These are phyloP conservation scores for Thraustochytrium sp. DNA, from an alignment of 352 stramenopile species.

Conservation along the genomic window DNA sequence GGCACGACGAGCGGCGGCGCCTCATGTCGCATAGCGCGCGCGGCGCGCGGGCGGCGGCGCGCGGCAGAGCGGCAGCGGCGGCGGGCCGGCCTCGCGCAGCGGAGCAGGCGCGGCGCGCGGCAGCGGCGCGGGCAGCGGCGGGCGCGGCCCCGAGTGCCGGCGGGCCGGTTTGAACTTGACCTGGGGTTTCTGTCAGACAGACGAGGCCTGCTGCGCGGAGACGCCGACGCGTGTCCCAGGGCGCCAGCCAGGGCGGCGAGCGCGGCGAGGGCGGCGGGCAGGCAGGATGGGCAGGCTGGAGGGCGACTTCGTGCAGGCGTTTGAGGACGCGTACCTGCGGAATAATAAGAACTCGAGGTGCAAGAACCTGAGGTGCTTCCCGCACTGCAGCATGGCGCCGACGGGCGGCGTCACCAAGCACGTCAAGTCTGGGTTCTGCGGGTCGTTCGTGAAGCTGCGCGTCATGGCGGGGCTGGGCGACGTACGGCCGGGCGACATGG, in stretches of 20 bases:
- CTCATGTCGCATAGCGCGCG: too few relatives aligned
- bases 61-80: too few relatives aligned
- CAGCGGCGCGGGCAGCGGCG: too few relatives aligned
- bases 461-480: background rate
- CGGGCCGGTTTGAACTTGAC: too few relatives aligned
- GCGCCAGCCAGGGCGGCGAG: background rate
- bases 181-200: too few relatives aligned
- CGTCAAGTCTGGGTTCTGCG: conserved; percentile 26
- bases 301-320: background rate
- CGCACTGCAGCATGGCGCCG: conserved; percentile 23
- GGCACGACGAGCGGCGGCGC: too few relatives aligned
- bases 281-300: background rate
- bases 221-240: background rate
- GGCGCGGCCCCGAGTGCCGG: too few relatives aligned
- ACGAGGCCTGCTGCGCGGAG: too few relatives aligned
- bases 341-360: conserved; percentile 33
- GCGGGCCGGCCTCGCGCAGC: too few relatives aligned
- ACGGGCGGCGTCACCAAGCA: background rate
- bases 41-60: too few relatives aligned
- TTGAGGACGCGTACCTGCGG: conserved; percentile 5
- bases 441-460: background rate
- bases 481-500: background rate
- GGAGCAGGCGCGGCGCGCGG: too few relatives aligned
- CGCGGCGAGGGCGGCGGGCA: background rate
- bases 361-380: conserved; percentile 42